Evolutionary conservation across 202 grass and related monocot species (phyloP).

Genomic region (Dendrocalamus latiflorus): DNA sequence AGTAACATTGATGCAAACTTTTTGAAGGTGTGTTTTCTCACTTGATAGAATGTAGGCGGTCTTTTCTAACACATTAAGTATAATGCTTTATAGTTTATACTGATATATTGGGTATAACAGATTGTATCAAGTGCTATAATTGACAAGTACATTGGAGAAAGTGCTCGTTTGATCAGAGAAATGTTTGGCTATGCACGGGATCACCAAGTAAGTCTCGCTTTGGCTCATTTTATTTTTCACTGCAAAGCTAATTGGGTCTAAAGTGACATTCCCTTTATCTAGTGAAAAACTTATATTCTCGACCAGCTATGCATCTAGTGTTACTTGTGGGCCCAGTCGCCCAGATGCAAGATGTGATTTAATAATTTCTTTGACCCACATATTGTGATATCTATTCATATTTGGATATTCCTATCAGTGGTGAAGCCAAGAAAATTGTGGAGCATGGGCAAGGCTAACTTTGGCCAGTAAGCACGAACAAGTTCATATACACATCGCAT

Average conservation of each 20-base stretch:
- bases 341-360: neutral
- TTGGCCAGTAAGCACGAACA: too few species aligned
- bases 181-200: conserved; percentile 97
- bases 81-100: conserved; percentile 14
- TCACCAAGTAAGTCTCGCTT: conserved; percentile 69
- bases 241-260: conserved; percentile 1
- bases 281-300: neutral
- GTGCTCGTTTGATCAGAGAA: conserved; percentile 94
- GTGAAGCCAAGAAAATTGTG: too few species aligned
- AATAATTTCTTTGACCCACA: neutral
- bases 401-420: neutral
- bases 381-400: neutral
- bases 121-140: conserved; percentile 99
- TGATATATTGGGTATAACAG: conserved; percentile 49
- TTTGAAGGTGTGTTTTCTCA: conserved; percentile 60
- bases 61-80: neutral
- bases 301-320: neutral
- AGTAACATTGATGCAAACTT: conserved; percentile 99
- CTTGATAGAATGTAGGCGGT: neutral
- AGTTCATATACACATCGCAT: too few species aligned
- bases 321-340: neutral
- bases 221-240: neutral
- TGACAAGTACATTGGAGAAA: conserved; percentile 99
- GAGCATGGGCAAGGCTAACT: too few species aligned
- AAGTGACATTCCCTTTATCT: neutral